Evolutionary conservation across 2,329 filamentous ascomycete species (phyloP).

Genomic region (Hypoxylon sp.): DNA sequence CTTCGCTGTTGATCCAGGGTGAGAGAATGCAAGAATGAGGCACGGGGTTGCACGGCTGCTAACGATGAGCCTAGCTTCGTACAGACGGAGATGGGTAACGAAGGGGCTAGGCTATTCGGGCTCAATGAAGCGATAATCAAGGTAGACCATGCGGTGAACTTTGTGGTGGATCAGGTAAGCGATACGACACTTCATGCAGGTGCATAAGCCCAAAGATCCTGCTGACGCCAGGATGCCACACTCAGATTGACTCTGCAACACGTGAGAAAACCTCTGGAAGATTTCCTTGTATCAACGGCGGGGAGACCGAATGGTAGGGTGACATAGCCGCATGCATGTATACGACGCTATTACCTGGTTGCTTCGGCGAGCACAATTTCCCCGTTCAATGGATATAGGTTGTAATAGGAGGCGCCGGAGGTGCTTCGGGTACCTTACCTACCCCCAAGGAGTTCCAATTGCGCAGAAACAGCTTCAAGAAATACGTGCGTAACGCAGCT

Average conservation of each 20-base stretch:
- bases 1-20: slow-evolving; percentile 35
- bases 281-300: slow-evolving; percentile 27
- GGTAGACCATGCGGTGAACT: slow-evolving; percentile 28
- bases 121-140: slow-evolving; percentile 23
- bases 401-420: background rate
- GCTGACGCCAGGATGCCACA: slow-evolving; percentile 1
- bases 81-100: slow-evolving; percentile 40
- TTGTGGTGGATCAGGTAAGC: slow-evolving; percentile 34
- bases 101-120: slow-evolving; percentile 29
- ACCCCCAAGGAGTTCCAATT: background rate
- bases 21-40: slow-evolving; percentile 7
- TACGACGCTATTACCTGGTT: background rate
- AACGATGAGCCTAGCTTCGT: slow-evolving; percentile 25
- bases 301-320: slow-evolving; percentile 31
- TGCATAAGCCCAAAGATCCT: background rate
- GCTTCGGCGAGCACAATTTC: background rate
- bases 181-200: background rate
- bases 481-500: background rate
- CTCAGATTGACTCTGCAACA: slow-evolving; percentile 34
- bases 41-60: background rate
- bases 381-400: background rate
- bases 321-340: background rate
- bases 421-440: no score
- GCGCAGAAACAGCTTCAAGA: background rate
- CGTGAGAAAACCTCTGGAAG: slow-evolving; percentile 37